Evolutionary conservation across 371 early-diverging fungal genomes (phyloP), one percentile per base, ranked within the genome.

Genomic region (Mortierella sp.): DNA sequence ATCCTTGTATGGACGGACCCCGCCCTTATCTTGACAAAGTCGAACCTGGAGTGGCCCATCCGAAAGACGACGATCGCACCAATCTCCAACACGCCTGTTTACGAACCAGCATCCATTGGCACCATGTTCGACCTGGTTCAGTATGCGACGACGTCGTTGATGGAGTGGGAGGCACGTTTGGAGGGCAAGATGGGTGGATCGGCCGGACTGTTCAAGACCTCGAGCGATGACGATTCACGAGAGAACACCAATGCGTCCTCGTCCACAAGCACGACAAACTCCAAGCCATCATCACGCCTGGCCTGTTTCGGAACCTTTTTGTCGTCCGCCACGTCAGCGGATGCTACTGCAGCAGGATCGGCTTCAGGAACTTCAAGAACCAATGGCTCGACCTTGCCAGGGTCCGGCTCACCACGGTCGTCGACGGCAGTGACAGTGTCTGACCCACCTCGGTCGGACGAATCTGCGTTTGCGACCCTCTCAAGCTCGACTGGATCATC

Each of bases 141-240:
- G 58, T 83, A 83, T 64, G 84, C 84, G 16, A 75, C 68, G 64
- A 79, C 84, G 24, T 83, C 84, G 16, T 61, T 83, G 67, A 83
- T 79, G 76, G 84, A 83, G 29, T 83, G 84, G 84, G 84, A 83
- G 50, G 84, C 84, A 2, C 73, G 84, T 34, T 66, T 83, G 68
- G 84, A 83, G 52, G 84, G 84, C 68, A 83, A 83, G 71, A 73
- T 79, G 11, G 84, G 84, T 22, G 84, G 84, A 14, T 67, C 74
- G 22, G 84, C 84, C 13, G 84, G 84, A 44, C 22, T 83, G 16
- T 79, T 66, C 65, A 79, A 79, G 70, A 79, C 78, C 44, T 45
- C 79, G 37, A 44, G 41, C 5, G 79, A 76, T 2, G 79, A 83
- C 29, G 78, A 77, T 19, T 31, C 70, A 9, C 71, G 68, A 26